Base-by-base conservation (phyloP, 495 filamentous ascomycete species). In the Chaetomium tenue region DNA sequence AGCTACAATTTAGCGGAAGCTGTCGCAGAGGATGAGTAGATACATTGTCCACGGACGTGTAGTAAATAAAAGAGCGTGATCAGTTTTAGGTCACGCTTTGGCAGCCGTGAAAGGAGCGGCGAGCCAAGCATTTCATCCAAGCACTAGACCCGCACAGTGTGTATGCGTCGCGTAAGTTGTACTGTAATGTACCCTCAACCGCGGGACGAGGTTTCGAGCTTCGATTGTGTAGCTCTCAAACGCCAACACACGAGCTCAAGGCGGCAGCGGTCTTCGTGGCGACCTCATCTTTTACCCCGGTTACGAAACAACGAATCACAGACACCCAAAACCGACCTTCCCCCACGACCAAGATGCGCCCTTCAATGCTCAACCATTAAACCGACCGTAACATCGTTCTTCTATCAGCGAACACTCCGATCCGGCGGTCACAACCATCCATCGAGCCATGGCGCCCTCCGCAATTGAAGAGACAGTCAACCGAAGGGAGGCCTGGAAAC, bases 401-500 rank as follows among this genome's bases (percentile, higher is more conserved):
- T 30, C 46, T 11, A 9, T 20, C 37, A 39, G 47, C 59, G 46
- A 52, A 25, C 30, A 25, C 23, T 48, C 47, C 44, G 54, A 37
- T 26, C 2, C 30, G 20, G 54, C 23, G 37, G 33, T 51, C 23
- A 44, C 51, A 47, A 13, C 15, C 51, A 23, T 22, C 42, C 25
- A 28, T n/a, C 23, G 20, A 52, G 59, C 61, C 42, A 82, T 82
- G 80, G 77, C 80, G 51, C 78, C 78, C 15, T 79, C 78, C 23
- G 77, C 76, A 2, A 68, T 76, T 46, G 78, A 77, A 42, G 70
- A 74, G 22, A 71, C 76, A 3, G 71, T 74, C 30, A 61, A 53
- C 62, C 68, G 67, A 46, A 67, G 73, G 46, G 74, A 76, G 5
- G 69, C 69, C 1, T 75, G 76, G 68, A 80, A 74, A 69, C 76